Conservation (phyloP, 139 green algal genomes). For the Pseudopediastrum boryanum region DNA sequence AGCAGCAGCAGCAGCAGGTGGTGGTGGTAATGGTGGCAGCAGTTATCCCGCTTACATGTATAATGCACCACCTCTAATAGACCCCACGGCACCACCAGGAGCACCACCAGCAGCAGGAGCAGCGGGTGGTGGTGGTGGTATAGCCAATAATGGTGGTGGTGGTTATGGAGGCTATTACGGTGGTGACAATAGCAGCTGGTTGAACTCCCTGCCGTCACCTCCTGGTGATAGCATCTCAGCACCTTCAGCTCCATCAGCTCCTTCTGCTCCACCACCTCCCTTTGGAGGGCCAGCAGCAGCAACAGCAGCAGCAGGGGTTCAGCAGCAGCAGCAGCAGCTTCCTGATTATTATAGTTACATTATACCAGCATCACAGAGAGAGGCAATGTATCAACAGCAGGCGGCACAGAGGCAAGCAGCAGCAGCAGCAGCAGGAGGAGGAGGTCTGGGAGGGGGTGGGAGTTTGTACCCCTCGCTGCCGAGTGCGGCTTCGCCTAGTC, state of each 20-base stretch:
- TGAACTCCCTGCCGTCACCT: conserved; percentile 7
- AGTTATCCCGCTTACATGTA: too few relatives aligned
- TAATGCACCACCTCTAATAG: too few relatives aligned
- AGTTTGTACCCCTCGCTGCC: too few relatives aligned
- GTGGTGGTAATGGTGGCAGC: too few relatives aligned
- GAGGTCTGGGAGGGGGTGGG: too few relatives aligned
- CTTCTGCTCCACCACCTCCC: not conserved
- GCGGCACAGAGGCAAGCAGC: not conserved
- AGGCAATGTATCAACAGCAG: not conserved
- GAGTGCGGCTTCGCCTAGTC: too few relatives aligned
- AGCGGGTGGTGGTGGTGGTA: too few relatives aligned
- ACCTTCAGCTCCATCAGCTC: conserved; percentile 14
- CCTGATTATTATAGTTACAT: conserved; percentile 34
- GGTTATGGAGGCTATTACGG: too few relatives aligned
- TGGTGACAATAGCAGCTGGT: not conserved
- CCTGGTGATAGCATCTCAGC: conserved; percentile 3
- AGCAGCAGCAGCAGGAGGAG: not conserved
- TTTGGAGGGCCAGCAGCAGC: not conserved
- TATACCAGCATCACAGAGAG: not conserved
- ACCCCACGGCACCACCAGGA: too few relatives aligned
- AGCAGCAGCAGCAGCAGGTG: conserved; percentile 3
- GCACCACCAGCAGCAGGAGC: too few relatives aligned
- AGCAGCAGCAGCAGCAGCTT: conserved; percentile 15
- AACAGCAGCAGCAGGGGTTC: conserved; percentile 33
- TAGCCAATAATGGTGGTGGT: too few relatives aligned